Conservation (phyloP, 495 filamentous ascomycete genomes). For the Penicillium waksmanii region DNA sequence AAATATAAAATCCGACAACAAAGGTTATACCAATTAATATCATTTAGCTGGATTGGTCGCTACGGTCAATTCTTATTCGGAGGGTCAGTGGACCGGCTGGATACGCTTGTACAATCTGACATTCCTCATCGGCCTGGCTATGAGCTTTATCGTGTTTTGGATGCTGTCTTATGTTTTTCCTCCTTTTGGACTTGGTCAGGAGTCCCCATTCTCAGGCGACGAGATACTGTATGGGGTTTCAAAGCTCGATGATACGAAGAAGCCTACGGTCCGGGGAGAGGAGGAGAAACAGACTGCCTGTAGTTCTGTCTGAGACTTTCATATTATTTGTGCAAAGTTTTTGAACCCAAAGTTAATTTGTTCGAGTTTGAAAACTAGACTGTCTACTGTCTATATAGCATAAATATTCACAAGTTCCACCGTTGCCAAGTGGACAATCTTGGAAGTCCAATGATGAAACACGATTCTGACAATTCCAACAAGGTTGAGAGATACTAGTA, state of each 20-base stretch:
- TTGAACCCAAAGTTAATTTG: too few species aligned
- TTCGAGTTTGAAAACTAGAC: too few species aligned
- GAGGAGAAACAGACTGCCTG: not conserved
- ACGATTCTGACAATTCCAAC: too few species aligned
- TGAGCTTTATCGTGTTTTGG: slow-evolving; percentile 38
- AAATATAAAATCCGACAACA: not conserved
- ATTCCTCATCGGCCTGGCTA: slow-evolving; percentile 44
- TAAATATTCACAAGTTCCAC: too few species aligned
- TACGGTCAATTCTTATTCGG: slow-evolving; percentile 32
- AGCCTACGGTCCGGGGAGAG: not conserved
- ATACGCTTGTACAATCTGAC: slow-evolving; percentile 42
- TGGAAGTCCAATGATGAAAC: too few species aligned
- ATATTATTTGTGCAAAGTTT: too few species aligned
- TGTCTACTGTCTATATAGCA: too few species aligned
- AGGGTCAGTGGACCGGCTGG: slow-evolving; percentile 6
- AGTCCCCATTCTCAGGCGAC: not conserved
- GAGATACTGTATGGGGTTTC: slow-evolving; percentile 5
- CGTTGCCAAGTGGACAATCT: too few species aligned
- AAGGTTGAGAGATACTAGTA: too few species aligned
- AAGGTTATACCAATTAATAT: not conserved
- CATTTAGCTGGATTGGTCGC: slow-evolving; percentile 10
- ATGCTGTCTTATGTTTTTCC: slow-evolving; percentile 40
- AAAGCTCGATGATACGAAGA: not conserved
- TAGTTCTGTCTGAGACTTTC: not conserved
- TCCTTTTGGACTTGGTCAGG: slow-evolving; percentile 15